Base-by-base conservation (phyloP, 306 rosid genomes). In the Fragaria nilgerrensis region DNA sequence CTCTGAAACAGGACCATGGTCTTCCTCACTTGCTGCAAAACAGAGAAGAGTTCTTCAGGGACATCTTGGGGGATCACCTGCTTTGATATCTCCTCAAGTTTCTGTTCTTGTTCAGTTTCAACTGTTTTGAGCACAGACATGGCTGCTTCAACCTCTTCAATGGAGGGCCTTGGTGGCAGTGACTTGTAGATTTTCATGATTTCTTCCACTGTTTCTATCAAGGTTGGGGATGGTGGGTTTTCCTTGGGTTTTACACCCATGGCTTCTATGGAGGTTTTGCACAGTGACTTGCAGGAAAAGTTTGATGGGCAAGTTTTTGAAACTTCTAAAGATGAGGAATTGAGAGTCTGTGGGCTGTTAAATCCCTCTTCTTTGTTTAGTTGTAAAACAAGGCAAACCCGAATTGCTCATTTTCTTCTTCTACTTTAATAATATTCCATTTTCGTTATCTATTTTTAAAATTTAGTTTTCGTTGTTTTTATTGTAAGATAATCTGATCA, bases 111-210 rank as follows among this genome's bases (percentile, higher is more conserved):
- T 68, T 90, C 90, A 78, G 47, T 83, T 75, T 87, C 73, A 29
- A 90, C 87, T 22, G 97, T 88, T 16, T 92, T 81, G 9, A 92
- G 49, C 1, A 86, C 85, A 37, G 87, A 85, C 37, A 74, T 78
- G 70, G 97, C 96, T 22, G 97, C 98, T 87, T 90, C 96, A 7
- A 95, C 79, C 44, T 90, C 95, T 74, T 92, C 88, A 48, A 90
- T 78, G 75, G 96, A 83, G 64, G 98, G 96, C 29, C 98, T 76
- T 48, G 85, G 90, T 29, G 98, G 96, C n/a, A 95, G 91, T 32
- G 98, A 95, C 45, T 82, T 66, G 59, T 84, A 95, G 48, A 83
- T 84, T 70, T 43, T 62, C 70, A 90, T 89, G 81, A 95, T 88
- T 69, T 95, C 92, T 70, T 84, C 77, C 2, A 92, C 89, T 7